These are phyloP conservation scores for Colletotrichum liriopes DNA, from an alignment of 2,329 filamentous ascomycete genomes.

Conservation along the genomic window DNA sequence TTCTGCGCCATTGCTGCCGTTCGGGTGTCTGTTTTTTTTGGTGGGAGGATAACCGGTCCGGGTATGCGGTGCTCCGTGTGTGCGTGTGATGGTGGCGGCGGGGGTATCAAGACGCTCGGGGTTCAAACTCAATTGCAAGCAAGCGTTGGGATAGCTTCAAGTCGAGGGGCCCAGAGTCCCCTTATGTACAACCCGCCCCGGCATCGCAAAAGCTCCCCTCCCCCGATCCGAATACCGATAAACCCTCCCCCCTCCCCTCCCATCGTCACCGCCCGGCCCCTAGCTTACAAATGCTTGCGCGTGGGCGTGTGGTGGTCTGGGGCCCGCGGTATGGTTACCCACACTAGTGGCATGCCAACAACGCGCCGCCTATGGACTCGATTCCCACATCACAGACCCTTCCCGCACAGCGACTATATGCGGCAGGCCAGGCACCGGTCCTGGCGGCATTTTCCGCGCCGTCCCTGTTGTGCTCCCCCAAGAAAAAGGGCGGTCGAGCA, in stretches of 20 bases:
- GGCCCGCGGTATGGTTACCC: not conserved
- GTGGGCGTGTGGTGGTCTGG: not conserved
- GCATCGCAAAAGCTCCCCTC: slow-evolving; percentile 2
- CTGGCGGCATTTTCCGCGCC: not conserved
- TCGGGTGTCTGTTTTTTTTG: not conserved
- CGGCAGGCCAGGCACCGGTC: not conserved
- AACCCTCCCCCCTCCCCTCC: slow-evolving; percentile 5
- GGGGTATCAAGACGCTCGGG: not conserved
- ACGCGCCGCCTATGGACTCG: not conserved
- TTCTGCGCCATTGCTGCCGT: slow-evolving; percentile 37
- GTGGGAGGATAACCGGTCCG: not conserved
- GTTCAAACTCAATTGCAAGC: not conserved
- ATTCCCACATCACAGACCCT: slow-evolving; percentile 19
- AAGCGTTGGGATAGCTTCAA: not conserved
- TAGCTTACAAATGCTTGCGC: slow-evolving; percentile 39
- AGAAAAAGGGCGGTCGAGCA: not conserved
- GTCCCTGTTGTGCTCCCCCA: not conserved
- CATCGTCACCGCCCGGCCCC: slow-evolving; percentile 14
- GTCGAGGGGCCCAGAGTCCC: not conserved
- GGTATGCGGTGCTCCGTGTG: not conserved
- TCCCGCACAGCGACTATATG: not conserved
- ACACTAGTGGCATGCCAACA: not conserved
- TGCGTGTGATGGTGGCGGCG: not conserved
- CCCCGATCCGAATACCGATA: not conserved
- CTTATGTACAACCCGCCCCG: not conserved